These are phyloP conservation scores for Mortierella sp. DNA, from an alignment of 371 early-diverging fungal species.

Conservation along the genomic window DNA sequence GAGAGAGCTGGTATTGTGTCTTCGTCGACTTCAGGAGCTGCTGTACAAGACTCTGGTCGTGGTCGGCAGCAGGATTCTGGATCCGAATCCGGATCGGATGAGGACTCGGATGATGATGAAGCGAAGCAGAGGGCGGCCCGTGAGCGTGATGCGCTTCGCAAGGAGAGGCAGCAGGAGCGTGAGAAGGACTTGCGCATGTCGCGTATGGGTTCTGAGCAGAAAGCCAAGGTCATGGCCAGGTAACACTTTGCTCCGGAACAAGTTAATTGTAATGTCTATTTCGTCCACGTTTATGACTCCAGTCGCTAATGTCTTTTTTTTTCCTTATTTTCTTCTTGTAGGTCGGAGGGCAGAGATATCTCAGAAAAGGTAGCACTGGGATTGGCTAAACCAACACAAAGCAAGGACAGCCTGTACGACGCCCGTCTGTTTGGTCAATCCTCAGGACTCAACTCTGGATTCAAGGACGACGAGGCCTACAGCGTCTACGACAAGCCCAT, in stretches of 20 bases:
- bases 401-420: constrained; percentile 94
- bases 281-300: neutral
- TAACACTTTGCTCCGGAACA: constrained; percentile 16
- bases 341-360: constrained; percentile 90
- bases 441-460: constrained; percentile 88
- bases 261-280: neutral
- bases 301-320: constrained; percentile 15
- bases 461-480: constrained; percentile 91
- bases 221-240: constrained; percentile 84
- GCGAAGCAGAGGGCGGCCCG: constrained; percentile 61
- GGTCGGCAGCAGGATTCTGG: constrained; percentile 24
- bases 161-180: constrained; percentile 86
- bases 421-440: constrained; percentile 94
- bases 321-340: constrained; percentile 24
- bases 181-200: constrained; percentile 92
- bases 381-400: constrained; percentile 89
- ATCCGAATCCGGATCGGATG: constrained; percentile 56
- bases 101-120: constrained; percentile 63
- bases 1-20: constrained; percentile 66
- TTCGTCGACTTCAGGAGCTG: constrained; percentile 12
- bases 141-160: constrained; percentile 92
- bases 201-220: constrained; percentile 92
- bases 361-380: constrained; percentile 98
- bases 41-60: constrained; percentile 10
- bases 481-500: constrained; percentile 92